Conservation (phyloP, 306 rosid species). For the Hippophae rhamnoides region DNA sequence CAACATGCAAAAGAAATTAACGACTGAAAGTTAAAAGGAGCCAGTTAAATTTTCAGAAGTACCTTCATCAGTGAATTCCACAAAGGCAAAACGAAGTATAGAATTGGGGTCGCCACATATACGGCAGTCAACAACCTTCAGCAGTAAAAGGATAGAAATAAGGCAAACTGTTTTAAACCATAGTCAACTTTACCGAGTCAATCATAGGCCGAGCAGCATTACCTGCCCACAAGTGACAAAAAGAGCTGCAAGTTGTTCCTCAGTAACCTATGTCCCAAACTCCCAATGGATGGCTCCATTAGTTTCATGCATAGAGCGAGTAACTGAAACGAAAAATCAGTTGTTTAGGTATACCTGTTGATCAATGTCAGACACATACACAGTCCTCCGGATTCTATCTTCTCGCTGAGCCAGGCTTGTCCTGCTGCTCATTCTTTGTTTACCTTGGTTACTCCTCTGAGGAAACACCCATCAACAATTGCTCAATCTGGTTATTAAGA, state of each 20-base stretch:
- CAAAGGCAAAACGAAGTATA: slow-evolving; percentile 38
- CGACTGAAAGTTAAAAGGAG: background rate
- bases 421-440: slow-evolving; percentile 31
- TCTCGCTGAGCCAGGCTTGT: slow-evolving; percentile 33
- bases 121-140: slow-evolving; percentile 39
- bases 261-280: slow-evolving; percentile 31
- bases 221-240: slow-evolving; percentile 37
- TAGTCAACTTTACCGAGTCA: background rate
- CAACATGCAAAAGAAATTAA: background rate
- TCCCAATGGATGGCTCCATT: background rate
- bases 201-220: slow-evolving; percentile 1
- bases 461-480: slow-evolving; percentile 1
- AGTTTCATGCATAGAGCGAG: slow-evolving; percentile 2
- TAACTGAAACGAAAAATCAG: background rate
- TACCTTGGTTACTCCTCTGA: slow-evolving; percentile 35
- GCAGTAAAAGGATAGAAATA: background rate
- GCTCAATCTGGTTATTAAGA: background rate
- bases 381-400: slow-evolving; percentile 36
- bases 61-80: slow-evolving; percentile 38
- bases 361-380: slow-evolving; percentile 41
- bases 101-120: slow-evolving; percentile 41
- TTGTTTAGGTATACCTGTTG: slow-evolving; percentile 23
- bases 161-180: background rate
- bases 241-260: slow-evolving; percentile 38
- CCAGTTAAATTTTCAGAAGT: background rate